Conservation (phyloP, 306 rosid species). For the Cicer bijugum region DNA sequence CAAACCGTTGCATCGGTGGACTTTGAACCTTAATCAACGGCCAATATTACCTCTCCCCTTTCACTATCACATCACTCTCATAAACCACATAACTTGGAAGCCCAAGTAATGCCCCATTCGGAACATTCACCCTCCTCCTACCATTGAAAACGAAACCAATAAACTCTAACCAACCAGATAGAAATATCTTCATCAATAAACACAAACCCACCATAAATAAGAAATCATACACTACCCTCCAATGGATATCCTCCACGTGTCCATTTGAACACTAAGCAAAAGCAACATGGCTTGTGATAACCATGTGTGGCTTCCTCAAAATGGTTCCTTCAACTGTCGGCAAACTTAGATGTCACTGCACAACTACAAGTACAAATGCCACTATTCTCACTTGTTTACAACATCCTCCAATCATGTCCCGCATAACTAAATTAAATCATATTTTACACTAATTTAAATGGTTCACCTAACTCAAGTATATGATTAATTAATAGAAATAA, state of each 20-base stretch:
- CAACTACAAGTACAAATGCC: slow-evolving; percentile 50
- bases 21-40: slow-evolving; percentile 37
- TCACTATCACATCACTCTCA: background rate
- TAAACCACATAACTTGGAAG: slow-evolving; percentile 35
- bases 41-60: slow-evolving; percentile 1
- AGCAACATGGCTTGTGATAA: slow-evolving; percentile 18
- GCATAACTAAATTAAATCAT: no score
- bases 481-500: no score
- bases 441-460: no score
- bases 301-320: slow-evolving; percentile 29
- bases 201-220: slow-evolving; percentile 24
- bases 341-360: slow-evolving; percentile 69
- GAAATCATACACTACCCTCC: slow-evolving; percentile 14
- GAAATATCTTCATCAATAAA: background rate
- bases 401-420: background rate
- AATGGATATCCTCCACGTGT: background rate
- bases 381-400: no score
- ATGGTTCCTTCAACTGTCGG: slow-evolving; percentile 62
- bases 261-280: slow-evolving; percentile 9
- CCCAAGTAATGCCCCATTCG: background rate
- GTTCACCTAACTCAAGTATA: no score
- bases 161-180: slow-evolving; percentile 35
- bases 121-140: slow-evolving; percentile 40
- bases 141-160: slow-evolving; percentile 46
- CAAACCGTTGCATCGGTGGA: slow-evolving; percentile 18